Conservation (phyloP, 345 rosid genomes). For the Salix udensis region DNA sequence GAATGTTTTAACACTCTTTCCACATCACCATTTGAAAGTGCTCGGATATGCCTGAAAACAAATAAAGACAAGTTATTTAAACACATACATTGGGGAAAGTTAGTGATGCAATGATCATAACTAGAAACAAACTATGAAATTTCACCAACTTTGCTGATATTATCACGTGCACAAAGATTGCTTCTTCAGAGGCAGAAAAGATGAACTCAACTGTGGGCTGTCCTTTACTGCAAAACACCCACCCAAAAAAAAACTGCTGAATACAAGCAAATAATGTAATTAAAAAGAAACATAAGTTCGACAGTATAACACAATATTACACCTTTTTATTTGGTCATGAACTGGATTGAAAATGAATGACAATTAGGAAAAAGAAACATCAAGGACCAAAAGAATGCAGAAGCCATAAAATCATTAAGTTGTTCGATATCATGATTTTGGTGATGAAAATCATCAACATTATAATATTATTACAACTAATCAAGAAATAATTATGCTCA, state of each 20-base stretch:
- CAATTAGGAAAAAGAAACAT: neutral
- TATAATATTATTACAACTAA: neutral
- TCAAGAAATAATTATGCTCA: constrained; percentile 7
- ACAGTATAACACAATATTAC: neutral
- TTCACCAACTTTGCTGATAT: constrained; percentile 85
- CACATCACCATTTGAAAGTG: constrained; percentile 72
- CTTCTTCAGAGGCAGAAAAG: constrained; percentile 94
- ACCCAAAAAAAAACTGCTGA: neutral
- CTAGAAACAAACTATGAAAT: constrained; percentile 11
- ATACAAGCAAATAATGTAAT: neutral
- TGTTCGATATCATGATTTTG: neutral
- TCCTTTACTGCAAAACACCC: constrained; percentile 68
- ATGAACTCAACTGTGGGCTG: constrained; percentile 81
- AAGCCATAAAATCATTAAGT: neutral
- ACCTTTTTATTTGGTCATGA: neutral
- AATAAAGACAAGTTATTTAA: constrained; percentile 6
- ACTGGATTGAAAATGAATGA: neutral
- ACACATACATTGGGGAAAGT: neutral
- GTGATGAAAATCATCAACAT: neutral
- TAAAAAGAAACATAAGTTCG: neutral
- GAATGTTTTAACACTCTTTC: constrained; percentile 61
- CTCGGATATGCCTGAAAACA: constrained; percentile 67
- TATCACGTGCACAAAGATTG: constrained; percentile 80
- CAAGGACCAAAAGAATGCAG: neutral
- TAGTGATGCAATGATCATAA: neutral